These are phyloP conservation scores for Pistacia integerrima DNA, from an alignment of 345 rosid genomes.

Conservation along the genomic window DNA sequence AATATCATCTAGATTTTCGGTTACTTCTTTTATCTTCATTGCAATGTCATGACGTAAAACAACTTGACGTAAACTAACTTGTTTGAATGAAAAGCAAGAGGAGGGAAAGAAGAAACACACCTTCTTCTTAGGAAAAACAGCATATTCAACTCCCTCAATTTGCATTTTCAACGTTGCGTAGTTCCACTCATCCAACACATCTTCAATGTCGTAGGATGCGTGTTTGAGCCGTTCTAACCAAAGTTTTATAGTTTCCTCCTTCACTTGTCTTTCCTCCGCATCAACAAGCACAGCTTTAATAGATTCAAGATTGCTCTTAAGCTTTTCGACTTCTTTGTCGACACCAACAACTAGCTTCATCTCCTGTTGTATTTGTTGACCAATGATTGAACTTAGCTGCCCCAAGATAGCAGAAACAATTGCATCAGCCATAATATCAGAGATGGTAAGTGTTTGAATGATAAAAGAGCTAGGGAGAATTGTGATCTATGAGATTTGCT, in stretches of 20 bases:
- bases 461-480: no score
- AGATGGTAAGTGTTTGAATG: no score
- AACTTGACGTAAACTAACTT: neutral
- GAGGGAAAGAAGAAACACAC: neutral
- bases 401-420: no score
- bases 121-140: neutral
- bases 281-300: neutral
- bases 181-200: no score
- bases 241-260: neutral
- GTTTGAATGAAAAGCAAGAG: neutral
- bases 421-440: no score
- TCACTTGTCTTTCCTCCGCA: neutral
- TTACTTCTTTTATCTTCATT: neutral
- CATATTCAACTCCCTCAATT: neutral
- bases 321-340: neutral
- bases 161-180: neutral
- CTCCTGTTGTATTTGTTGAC: no score
- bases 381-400: no score
- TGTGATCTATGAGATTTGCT: no score
- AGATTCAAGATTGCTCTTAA: neutral
- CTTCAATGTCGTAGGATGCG: no score
- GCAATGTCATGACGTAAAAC: neutral
- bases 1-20: neutral
- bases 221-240: neutral
- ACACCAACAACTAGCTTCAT: neutral